A percentile compares a stretch with the other conserved stretches of the same genome.
These are phyloP conservation scores for Mortierella sp. DNA, from an alignment of 371 early-diverging fungal species.

Conservation along the genomic window DNA sequence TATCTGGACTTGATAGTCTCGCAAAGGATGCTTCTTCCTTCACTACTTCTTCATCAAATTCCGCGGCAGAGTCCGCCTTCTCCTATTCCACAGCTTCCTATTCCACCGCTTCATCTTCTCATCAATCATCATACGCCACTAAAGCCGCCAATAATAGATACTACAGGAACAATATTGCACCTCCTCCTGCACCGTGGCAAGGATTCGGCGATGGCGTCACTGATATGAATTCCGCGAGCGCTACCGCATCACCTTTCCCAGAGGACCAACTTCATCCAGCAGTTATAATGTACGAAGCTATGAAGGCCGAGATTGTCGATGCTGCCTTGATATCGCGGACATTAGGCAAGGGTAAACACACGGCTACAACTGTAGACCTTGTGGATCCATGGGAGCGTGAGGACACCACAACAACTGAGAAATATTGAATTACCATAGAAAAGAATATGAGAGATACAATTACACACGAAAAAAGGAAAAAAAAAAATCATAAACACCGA, in stretches of 20 bases:
- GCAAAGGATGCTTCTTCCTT: constrained; percentile 14
- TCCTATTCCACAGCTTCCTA: no score
- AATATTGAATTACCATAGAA: not conserved
- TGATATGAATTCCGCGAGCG: not conserved
- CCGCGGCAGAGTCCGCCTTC: not conserved
- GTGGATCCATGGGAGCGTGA: constrained; percentile 30
- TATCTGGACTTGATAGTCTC: constrained; percentile 13
- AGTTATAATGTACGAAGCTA: constrained; percentile 23
- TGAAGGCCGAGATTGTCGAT: constrained; percentile 29
- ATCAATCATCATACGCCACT: not conserved
- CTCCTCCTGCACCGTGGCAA: constrained; percentile 39
- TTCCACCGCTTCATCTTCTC: not conserved
- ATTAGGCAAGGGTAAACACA: constrained; percentile 23
- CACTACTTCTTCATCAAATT: not conserved
- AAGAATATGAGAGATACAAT: not conserved
- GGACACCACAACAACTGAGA: constrained; percentile 8
- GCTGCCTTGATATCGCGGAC: constrained; percentile 9
- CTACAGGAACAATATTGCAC: not conserved
- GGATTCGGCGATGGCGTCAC: constrained; percentile 36
- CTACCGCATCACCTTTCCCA: not conserved
- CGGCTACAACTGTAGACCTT: not conserved
- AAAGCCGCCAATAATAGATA: not conserved
- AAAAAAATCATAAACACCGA: not conserved
- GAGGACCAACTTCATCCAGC: constrained; percentile 27
- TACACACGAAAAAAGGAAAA: not conserved